Evolutionary conservation across 306 rosid genomes (phyloP), one percentile per base, ranked within the genome.

Genomic region (Rosa lucieae): DNA sequence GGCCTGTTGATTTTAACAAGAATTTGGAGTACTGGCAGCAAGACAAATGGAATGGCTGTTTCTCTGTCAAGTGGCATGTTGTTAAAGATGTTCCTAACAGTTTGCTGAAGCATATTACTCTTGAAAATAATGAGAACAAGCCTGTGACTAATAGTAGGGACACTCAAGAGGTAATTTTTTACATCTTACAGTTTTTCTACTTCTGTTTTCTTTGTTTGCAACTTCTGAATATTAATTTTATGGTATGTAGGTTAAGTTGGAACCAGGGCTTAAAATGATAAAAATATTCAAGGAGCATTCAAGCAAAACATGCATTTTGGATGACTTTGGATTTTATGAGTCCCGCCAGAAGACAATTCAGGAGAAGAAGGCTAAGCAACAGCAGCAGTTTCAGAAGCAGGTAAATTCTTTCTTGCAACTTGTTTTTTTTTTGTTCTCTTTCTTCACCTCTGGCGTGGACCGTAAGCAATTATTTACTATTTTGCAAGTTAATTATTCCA

Each of bases 41-140:
- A 78, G 99, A 95, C 84, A 95, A 93, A 83, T 95, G 99, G 99
- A 95, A 91, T 65, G 99, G 99, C 69, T 95, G 97, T 74, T 95
- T 95, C 81, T 93, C 98, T 76, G 91, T 95, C 1, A 95, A 90
- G 88, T 95, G 99, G 99, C 98, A 91, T 80, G 72, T 95, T 48
- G 97, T 95, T 56, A 95, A 93, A 86, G 99, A 95, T 77, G 93
- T 95, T 49, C 99, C 99, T 8, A 95, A 95, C 90, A 93, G 93
- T 85, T 84, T 90, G 85, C 75, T 95, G 82, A 93, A 96, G 90
- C 98, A 93, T 88, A 93, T 95, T 10, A 93, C 93, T 8, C 89
- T 95, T 70, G 97, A 91, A 44, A 95, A 95, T 89, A 95, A 95
- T 51, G 99, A 95, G 90, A 91, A 95, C 86, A 95, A 95, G 59